A percentile compares a stretch with the other conserved stretches of the same genome.
Evolutionary conservation across 306 rosid genomes (phyloP).

Genomic region (Biancaea sappan): DNA sequence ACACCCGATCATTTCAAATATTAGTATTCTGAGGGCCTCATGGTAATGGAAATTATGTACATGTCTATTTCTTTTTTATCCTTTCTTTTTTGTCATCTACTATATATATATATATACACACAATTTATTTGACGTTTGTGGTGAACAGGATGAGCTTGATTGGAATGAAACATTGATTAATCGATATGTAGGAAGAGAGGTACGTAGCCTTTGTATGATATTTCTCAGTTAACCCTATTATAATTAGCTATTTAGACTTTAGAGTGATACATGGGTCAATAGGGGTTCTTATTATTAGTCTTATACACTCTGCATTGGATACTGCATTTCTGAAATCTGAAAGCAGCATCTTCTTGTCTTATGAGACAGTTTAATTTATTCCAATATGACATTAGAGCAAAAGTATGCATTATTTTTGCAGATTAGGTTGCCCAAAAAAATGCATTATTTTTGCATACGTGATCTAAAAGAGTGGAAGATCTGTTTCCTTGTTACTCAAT

Average conservation of each 20-base stretch:
- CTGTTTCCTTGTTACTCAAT: background rate
- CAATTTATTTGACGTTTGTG: too few species aligned
- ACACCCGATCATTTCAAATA: background rate
- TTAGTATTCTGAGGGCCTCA: background rate
- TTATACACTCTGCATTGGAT: background rate
- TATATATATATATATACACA: too few species aligned
- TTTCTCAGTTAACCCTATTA: conserved; percentile 10
- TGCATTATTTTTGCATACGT: background rate
- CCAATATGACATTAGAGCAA: background rate
- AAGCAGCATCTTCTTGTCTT: background rate
- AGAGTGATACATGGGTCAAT: background rate
- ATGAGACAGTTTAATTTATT: background rate
- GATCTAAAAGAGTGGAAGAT: background rate
- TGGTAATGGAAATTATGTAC: background rate
- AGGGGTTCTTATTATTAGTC: background rate
- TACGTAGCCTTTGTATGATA: conserved; percentile 22
- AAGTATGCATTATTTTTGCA: too few species aligned
- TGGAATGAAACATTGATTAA: conserved; percentile 80
- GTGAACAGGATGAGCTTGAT: conserved; percentile 81
- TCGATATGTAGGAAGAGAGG: conserved; percentile 90
- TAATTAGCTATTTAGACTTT: conserved; percentile 15
- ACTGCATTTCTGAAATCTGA: conserved; percentile 17
- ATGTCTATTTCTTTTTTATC: background rate
- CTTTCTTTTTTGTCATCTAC: too few species aligned
- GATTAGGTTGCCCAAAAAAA: background rate